Percentiles rank a stretch among this genome's conserved stretches.
Evolutionary conservation across 2,329 filamentous ascomycete genomes (phyloP).

Genomic region (Diaporthe australafricana): DNA sequence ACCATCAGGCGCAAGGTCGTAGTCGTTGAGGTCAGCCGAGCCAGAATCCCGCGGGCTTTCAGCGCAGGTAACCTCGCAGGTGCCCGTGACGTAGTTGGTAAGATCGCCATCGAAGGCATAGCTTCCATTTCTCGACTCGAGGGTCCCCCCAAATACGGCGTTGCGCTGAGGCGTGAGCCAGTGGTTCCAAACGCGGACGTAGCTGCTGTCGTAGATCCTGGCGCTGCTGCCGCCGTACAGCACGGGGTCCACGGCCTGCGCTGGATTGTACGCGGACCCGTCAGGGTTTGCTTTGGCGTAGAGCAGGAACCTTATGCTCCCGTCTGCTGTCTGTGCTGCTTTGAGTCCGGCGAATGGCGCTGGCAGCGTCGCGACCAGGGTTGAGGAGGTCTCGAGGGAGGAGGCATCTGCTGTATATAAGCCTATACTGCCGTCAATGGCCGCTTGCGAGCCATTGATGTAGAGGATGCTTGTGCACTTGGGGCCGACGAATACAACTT

Average conservation of each 20-base stretch:
- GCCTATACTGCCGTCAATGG: background rate
- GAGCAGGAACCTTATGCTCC: background rate
- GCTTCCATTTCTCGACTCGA: background rate
- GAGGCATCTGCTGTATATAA: background rate
- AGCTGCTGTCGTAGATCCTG: background rate
- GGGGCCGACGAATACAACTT: background rate
- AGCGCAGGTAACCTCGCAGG: background rate
- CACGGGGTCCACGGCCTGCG: background rate
- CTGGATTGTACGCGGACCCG: background rate
- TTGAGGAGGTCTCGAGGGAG: background rate
- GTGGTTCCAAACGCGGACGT: conserved; percentile 3
- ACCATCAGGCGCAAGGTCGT: conserved; percentile 3
- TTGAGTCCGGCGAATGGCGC: conserved; percentile 1
- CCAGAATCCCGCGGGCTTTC: background rate
- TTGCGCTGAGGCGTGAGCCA: conserved; percentile 1
- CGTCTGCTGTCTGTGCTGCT: background rate
- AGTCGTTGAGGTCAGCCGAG: background rate
- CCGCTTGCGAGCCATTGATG: background rate
- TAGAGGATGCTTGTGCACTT: background rate
- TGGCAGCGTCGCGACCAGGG: background rate
- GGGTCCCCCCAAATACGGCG: background rate
- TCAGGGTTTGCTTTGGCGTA: background rate
- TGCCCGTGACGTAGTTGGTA: conserved; percentile 1
- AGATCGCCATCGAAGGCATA: background rate
- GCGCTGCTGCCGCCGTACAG: background rate